A percentile compares a stretch with the other conserved stretches of the same genome.
Evolutionary conservation across 257 asterid species (phyloP).

Genomic region (Salvia rosmarinus): DNA sequence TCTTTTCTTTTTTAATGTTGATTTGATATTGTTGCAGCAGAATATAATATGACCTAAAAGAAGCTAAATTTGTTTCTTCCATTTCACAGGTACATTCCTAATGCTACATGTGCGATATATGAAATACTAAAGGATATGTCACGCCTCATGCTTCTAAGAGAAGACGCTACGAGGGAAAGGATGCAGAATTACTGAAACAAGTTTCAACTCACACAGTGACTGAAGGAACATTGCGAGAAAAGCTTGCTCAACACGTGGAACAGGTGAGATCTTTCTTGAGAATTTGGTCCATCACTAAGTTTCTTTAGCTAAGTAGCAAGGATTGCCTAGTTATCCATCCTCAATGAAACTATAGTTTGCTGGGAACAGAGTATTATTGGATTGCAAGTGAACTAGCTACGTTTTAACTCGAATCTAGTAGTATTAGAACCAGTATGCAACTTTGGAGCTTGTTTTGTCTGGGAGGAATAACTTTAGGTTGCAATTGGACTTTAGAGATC

Average conservation of each 20-base stretch:
- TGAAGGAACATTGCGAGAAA: slow-evolving; percentile 63
- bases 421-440: neutral
- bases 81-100: slow-evolving; percentile 74
- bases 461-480: neutral
- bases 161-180: slow-evolving; percentile 56
- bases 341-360: neutral
- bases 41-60: slow-evolving; percentile 28
- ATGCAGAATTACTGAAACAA: slow-evolving; percentile 69
- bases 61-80: slow-evolving; percentile 26
- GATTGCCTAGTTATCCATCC: neutral
- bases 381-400: neutral
- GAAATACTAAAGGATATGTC: slow-evolving; percentile 72
- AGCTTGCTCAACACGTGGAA: slow-evolving; percentile 85
- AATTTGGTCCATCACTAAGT: neutral
- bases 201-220: slow-evolving; percentile 57
- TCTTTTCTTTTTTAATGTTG: neutral
- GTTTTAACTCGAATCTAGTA: neutral
- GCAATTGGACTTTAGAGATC: neutral
- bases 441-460: neutral
- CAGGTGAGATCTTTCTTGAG: slow-evolving; percentile 48
- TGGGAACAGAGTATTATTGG: neutral
- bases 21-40: slow-evolving; percentile 6
- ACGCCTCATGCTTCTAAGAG: slow-evolving; percentile 56
- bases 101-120: slow-evolving; percentile 71
- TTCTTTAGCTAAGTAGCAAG: neutral